Conservation (phyloP, 129 eudicot species). For the Lactuca saligna region DNA sequence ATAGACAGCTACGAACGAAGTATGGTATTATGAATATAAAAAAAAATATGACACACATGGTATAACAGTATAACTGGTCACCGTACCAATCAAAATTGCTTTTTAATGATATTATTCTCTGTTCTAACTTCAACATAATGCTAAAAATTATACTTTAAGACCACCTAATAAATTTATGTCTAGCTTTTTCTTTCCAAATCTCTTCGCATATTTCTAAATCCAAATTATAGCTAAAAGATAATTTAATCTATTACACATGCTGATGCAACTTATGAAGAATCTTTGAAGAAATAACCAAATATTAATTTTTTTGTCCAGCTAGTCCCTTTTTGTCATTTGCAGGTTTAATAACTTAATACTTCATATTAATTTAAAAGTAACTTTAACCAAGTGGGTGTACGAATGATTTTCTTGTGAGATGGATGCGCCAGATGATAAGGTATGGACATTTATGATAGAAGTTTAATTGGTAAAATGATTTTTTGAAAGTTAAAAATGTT, state of each 20-base stretch:
- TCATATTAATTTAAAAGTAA: too few species aligned
- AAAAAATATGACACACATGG: background rate
- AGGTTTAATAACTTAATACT: background rate
- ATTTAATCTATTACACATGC: constrained; percentile 9
- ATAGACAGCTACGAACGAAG: constrained; percentile 11
- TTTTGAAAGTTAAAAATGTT: too few species aligned
- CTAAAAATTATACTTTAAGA: background rate
- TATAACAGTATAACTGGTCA: background rate
- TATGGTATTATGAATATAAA: constrained; percentile 2
- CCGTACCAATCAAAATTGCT: background rate
- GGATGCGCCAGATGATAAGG: too few species aligned
- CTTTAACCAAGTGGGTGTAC: too few species aligned
- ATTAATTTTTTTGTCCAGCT: background rate
- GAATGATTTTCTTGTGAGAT: too few species aligned
- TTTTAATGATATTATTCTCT: constrained; percentile 2
- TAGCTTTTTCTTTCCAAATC: constrained; percentile 8
- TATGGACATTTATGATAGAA: too few species aligned
- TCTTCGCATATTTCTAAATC: constrained; percentile 1
- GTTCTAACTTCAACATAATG: background rate
- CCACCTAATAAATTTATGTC: background rate
- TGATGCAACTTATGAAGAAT: constrained; percentile 7
- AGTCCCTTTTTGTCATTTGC: constrained; percentile 1
- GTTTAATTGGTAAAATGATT: too few species aligned
- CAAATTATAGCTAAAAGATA: background rate
- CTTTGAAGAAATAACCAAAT: constrained; percentile 3